A percentile compares a stretch with the other conserved stretches of the same genome.
Conservation (phyloP, 768 basidiomycete genomes). For the Pulveroboletus frians region DNA sequence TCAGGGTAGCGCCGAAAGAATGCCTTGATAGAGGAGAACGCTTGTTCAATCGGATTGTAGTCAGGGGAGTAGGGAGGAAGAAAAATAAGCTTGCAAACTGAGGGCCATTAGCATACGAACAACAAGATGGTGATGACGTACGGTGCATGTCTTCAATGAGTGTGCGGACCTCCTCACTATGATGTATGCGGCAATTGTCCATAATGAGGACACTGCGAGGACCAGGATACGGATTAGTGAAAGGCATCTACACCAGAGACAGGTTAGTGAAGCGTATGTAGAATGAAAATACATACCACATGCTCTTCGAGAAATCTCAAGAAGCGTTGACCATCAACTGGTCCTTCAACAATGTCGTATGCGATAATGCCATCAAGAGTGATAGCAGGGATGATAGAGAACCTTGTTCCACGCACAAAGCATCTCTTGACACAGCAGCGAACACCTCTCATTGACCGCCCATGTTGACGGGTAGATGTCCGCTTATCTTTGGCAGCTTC, state of each 20-base stretch:
- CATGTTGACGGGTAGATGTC: too few species aligned
- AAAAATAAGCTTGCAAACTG: conserved; percentile 3
- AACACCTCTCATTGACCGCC: too few species aligned
- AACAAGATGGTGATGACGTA: background rate
- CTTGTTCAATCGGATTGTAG: background rate
- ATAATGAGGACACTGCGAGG: background rate
- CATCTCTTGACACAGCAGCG: too few species aligned
- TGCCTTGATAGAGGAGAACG: background rate
- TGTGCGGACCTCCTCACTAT: background rate
- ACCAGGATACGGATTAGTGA: background rate
- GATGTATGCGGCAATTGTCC: background rate
- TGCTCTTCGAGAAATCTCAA: too few species aligned
- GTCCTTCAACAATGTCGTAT: too few species aligned
- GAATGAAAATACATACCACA: too few species aligned
- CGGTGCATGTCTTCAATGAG: background rate
- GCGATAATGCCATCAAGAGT: too few species aligned
- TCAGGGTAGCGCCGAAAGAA: background rate
- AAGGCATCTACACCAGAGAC: background rate
- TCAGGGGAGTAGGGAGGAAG: background rate
- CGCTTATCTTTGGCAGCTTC: too few species aligned
- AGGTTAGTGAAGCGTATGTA: too few species aligned
- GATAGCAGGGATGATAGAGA: too few species aligned
- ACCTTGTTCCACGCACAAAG: too few species aligned
- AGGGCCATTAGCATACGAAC: background rate
- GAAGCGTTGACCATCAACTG: too few species aligned